Evolutionary conservation across 805 yeast genomes (phyloP).

Genomic region (Spathaspora gorwiae): DNA sequence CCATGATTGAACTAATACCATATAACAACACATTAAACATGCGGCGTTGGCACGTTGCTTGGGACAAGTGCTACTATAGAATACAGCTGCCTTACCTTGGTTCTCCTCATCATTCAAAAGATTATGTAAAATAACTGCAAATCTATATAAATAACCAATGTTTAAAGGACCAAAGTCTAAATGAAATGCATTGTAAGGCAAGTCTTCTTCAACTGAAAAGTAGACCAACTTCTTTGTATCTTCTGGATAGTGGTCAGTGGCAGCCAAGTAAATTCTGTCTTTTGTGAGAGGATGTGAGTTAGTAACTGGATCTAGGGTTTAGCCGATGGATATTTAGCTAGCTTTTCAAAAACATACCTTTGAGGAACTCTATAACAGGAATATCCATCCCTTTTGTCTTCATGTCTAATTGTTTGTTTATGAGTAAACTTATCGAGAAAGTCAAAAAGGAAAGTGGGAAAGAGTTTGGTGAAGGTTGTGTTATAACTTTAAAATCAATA

Average conservation of each 20-base stretch:
- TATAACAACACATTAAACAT: conserved; percentile 87
- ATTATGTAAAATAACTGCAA: conserved; percentile 92
- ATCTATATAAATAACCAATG: conserved; percentile 87
- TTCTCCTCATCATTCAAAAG: conserved; percentile 81
- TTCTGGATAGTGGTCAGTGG: conserved; percentile 73
- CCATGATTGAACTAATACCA: conserved; percentile 95
- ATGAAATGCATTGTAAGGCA: conserved; percentile 93
- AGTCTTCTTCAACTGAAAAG: conserved; percentile 88
- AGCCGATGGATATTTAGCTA: too few relatives aligned
- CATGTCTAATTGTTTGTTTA: conserved; percentile 1
- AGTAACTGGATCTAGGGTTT: not conserved
- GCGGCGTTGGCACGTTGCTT: conserved; percentile 90
- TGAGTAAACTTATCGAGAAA: not conserved
- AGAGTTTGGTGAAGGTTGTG: not conserved
- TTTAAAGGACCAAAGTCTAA: conserved; percentile 96
- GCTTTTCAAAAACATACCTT: conserved; percentile 27
- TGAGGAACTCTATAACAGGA: conserved; percentile 41
- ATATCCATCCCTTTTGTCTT: conserved; percentile 11
- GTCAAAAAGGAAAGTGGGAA: not conserved
- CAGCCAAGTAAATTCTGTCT: conserved; percentile 82
- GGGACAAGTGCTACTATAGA: conserved; percentile 79
- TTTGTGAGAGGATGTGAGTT: not conserved
- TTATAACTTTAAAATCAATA: not conserved
- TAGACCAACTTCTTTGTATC: conserved; percentile 74
- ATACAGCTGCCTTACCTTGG: conserved; percentile 83